phyloP scores from a whole-genome alignment of 177 flowering plant species.

The Vitis hybrid region DNA sequence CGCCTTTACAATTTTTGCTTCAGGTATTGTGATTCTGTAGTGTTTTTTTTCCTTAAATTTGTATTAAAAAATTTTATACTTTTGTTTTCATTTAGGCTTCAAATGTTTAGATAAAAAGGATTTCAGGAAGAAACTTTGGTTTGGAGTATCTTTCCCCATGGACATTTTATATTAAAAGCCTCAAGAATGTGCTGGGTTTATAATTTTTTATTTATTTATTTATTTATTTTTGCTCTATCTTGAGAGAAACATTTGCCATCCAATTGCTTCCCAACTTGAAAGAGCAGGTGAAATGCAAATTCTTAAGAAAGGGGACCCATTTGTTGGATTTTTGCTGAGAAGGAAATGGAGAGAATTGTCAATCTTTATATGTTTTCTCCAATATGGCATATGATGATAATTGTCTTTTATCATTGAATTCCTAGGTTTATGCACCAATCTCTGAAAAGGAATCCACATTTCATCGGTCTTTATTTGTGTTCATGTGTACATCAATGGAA shows the following conservation, averaged over 20 bases:
- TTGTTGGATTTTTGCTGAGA: neutral
- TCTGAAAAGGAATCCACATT: constrained; percentile 60
- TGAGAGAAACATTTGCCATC: too few relatives aligned
- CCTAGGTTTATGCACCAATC: constrained; percentile 78
- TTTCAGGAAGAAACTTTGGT: too few relatives aligned
- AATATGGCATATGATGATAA: neutral
- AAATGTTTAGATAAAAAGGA: too few relatives aligned
- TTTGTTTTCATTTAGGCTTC: too few relatives aligned
- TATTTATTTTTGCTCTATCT: too few relatives aligned
- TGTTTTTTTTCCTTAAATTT: neutral
- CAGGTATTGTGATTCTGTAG: constrained; percentile 48
- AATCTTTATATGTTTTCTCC: neutral
- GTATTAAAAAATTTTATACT: too few relatives aligned
- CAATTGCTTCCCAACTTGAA: too few relatives aligned
- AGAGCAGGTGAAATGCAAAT: neutral
- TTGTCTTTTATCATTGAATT: constrained; percentile 7
- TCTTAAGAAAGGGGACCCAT: too few relatives aligned
- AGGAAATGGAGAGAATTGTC: too few relatives aligned
- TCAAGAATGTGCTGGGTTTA: too few relatives aligned
- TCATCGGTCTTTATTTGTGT: constrained; percentile 80
- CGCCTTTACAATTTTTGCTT: constrained; percentile 80
- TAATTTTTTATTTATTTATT: too few relatives aligned
- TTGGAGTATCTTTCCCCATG: neutral
- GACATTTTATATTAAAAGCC: neutral
- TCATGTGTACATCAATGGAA: constrained; percentile 78